Percentiles rank a stretch among this genome's conserved stretches.
phyloP scores from a whole-genome alignment of 768 basidiomycete genomes.

The Royoungia palumana region DNA sequence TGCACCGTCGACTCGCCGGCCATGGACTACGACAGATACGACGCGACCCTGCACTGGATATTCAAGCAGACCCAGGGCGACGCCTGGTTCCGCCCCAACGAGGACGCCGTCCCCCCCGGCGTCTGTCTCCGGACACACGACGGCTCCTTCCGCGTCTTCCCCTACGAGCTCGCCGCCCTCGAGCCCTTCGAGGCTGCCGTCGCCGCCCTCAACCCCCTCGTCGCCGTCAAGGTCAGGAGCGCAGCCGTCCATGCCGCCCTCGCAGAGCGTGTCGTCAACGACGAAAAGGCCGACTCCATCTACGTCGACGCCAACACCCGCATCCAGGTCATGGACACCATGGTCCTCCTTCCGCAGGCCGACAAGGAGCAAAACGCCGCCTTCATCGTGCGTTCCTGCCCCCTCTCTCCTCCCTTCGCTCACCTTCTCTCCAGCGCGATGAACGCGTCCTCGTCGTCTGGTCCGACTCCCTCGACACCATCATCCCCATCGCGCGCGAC shows the following conservation, averaged over 20 bases:
- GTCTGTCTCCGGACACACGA: constrained; percentile 49
- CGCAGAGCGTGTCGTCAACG: constrained; percentile 33
- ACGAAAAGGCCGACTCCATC: constrained; percentile 35
- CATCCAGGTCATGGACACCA: constrained; percentile 80
- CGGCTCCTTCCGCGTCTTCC: constrained; percentile 52
- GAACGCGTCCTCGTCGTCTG: constrained; percentile 84
- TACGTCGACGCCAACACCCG: constrained; percentile 56
- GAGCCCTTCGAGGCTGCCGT: constrained; percentile 55
- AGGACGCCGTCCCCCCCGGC: constrained; percentile 44
- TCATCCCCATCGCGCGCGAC: constrained; percentile 51
- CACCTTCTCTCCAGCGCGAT: constrained; percentile 50
- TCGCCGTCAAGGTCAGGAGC: constrained; percentile 51
- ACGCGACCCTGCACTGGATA: constrained; percentile 27
- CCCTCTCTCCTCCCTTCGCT: not conserved
- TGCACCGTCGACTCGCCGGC: constrained; percentile 1
- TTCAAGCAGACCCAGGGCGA: constrained; percentile 41
- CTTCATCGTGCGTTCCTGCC: constrained; percentile 64
- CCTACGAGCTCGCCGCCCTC: constrained; percentile 50
- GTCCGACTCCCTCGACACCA: constrained; percentile 75
- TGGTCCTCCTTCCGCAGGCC: constrained; percentile 64
- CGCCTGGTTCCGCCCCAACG: constrained; percentile 53
- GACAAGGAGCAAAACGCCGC: constrained; percentile 44
- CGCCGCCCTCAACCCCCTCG: constrained; percentile 50
- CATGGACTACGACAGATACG: constrained; percentile 37
- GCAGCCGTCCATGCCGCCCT: constrained; percentile 51